These are phyloP conservation scores for Podaxis rugospora DNA, from an alignment of 768 basidiomycete species.

Conservation along the genomic window DNA sequence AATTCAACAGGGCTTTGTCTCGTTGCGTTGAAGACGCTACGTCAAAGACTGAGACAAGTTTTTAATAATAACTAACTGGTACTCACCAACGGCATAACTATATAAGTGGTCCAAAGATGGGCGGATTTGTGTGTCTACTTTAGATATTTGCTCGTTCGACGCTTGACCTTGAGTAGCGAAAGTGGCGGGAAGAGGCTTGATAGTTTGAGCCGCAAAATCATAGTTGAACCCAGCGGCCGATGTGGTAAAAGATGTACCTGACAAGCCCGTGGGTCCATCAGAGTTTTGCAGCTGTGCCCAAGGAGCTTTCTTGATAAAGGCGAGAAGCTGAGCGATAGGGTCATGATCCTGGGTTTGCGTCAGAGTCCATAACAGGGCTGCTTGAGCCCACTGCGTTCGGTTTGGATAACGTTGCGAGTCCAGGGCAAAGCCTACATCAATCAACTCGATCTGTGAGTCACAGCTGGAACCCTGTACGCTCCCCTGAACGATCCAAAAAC, in stretches of 20 bases:
- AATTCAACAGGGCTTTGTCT: constrained; percentile 39
- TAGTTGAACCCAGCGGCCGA: constrained; percentile 48
- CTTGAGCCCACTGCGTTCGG: constrained; percentile 53
- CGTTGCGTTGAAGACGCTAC: constrained; percentile 57
- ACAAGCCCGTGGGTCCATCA: constrained; percentile 36
- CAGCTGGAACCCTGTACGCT: constrained; percentile 40
- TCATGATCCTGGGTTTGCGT: constrained; percentile 44
- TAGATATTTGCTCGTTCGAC: constrained; percentile 35
- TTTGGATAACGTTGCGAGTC: constrained; percentile 36
- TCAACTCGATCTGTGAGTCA: constrained; percentile 44
- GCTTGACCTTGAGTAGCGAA: constrained; percentile 47
- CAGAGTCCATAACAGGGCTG: constrained; percentile 58
- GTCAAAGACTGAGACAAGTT: constrained; percentile 5
- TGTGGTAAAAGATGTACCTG: constrained; percentile 33
- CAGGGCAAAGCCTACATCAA: constrained; percentile 50
- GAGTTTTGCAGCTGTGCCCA: constrained; percentile 37
- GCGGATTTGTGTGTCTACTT: constrained; percentile 33
- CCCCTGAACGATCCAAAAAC: constrained; percentile 49
- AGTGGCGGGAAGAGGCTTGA: constrained; percentile 36
- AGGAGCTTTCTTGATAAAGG: constrained; percentile 42
- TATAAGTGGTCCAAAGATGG: constrained; percentile 54
- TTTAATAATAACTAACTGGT: neutral
- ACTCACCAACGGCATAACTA: constrained; percentile 52
- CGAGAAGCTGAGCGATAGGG: constrained; percentile 33
- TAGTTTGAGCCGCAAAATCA: constrained; percentile 55